Evolutionary conservation across 1,284 basidiomycete species (phyloP).

Genomic region (Ceratobasidium sp.): DNA sequence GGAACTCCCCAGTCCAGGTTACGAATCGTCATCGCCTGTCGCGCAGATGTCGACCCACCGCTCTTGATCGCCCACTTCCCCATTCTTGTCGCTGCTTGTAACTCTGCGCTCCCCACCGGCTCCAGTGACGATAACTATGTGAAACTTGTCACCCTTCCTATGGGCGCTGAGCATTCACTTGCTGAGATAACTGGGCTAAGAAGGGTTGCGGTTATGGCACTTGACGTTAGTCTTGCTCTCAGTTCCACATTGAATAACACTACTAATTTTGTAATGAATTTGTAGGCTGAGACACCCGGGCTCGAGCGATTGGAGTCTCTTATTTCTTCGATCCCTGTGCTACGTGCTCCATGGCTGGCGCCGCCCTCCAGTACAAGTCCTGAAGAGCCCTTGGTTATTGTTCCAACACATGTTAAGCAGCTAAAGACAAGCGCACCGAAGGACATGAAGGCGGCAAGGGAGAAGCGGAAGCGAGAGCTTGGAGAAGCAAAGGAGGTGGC

Average conservation of each 20-base stretch:
- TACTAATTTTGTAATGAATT: not conserved
- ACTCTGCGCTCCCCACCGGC: conserved; percentile 60
- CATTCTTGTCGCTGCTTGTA: conserved; percentile 78
- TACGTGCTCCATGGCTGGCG: conserved; percentile 75
- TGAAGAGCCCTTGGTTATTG: conserved; percentile 50
- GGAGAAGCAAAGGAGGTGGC: conserved; percentile 62
- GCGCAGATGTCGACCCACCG: conserved; percentile 78
- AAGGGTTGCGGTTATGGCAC: conserved; percentile 75
- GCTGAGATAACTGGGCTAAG: conserved; percentile 76
- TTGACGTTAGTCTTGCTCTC: conserved; percentile 63
- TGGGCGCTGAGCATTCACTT: conserved; percentile 75
- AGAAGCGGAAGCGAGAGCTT: conserved; percentile 69
- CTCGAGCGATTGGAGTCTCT: conserved; percentile 48
- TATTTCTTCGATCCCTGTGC: conserved; percentile 62
- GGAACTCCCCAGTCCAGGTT: conserved; percentile 53
- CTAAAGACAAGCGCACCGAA: conserved; percentile 83
- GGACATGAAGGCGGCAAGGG: conserved; percentile 81
- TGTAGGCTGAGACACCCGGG: conserved; percentile 53
- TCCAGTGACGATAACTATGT: conserved; percentile 55
- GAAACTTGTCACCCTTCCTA: conserved; percentile 78
- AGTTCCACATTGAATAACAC: conserved; percentile 5
- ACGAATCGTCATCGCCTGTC: conserved; percentile 74
- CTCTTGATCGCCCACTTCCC: conserved; percentile 78
- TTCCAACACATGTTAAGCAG: conserved; percentile 88
- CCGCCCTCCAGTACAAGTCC: conserved; percentile 47